phyloP scores from a whole-genome alignment of 2,329 filamentous ascomycete species.

The Sporothrix euskadiensis region DNA sequence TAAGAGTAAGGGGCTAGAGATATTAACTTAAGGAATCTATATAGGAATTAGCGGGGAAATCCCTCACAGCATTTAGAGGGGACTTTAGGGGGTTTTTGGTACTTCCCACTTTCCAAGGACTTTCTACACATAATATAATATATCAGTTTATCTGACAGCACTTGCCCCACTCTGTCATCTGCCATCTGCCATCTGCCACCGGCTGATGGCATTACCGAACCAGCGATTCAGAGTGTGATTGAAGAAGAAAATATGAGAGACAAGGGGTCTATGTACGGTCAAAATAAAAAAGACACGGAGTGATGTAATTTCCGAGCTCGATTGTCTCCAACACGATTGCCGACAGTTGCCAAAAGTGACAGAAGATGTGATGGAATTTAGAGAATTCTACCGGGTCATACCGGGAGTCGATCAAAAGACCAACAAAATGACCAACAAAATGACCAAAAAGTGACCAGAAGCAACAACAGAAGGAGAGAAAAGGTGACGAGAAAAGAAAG shows the following conservation, averaged over 20 bases:
- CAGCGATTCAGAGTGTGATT: constrained; percentile 1
- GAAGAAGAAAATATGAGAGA: background rate
- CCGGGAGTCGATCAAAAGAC: no score
- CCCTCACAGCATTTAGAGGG: no score
- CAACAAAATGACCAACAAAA: background rate
- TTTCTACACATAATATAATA: no score
- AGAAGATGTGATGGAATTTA: background rate
- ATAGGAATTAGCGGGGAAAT: no score
- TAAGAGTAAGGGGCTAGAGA: no score
- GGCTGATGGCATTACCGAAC: constrained; percentile 14
- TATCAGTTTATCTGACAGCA: no score
- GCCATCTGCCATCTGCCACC: background rate
- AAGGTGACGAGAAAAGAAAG: background rate
- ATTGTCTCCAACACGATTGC: background rate
- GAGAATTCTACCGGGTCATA: background rate
- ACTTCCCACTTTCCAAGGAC: no score
- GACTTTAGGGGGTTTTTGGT: no score
- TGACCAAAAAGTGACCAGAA: background rate
- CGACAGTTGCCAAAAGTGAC: background rate
- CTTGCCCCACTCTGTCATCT: background rate
- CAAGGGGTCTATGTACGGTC: background rate
- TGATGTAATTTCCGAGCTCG: background rate
- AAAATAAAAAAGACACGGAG: background rate
- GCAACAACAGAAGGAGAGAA: background rate
- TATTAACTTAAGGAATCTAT: no score